A percentile compares a stretch with the other conserved stretches of the same genome.
Evolutionary conservation across 2,329 filamentous ascomycete genomes (phyloP).

Genomic region (Penicillium nordicum): DNA sequence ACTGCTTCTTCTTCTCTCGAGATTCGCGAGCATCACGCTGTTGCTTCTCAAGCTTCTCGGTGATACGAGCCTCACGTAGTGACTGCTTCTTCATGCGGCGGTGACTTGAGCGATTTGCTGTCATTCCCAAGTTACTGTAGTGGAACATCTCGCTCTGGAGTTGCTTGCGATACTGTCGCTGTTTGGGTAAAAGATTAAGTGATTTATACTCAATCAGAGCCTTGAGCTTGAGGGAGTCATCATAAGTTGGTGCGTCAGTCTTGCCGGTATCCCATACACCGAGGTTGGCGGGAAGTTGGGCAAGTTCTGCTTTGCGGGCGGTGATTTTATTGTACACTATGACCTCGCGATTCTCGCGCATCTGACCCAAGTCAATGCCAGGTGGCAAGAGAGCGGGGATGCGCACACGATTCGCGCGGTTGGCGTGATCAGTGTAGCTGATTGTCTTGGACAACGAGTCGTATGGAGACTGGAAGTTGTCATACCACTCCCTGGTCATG

Average conservation of each 20-base stretch:
- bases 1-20: constrained; percentile 96
- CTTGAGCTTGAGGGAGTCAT: constrained; percentile 81
- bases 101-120: constrained; percentile 85
- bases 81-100: constrained; percentile 97
- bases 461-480: constrained; percentile 73
- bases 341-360: constrained; percentile 81
- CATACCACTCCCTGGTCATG: constrained; percentile 53
- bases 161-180: constrained; percentile 78
- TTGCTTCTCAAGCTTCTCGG: constrained; percentile 98
- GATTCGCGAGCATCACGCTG: constrained; percentile 94
- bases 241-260: constrained; percentile 65
- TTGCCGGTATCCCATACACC: constrained; percentile 77
- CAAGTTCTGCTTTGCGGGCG: constrained; percentile 78
- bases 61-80: constrained; percentile 89
- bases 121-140: constrained; percentile 95
- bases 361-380: constrained; percentile 80
- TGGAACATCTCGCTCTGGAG: constrained; percentile 90
- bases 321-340: constrained; percentile 88
- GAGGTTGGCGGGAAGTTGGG: constrained; percentile 77
- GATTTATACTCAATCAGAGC: constrained; percentile 95
- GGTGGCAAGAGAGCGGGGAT: constrained; percentile 86
- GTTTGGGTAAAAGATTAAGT: constrained; percentile 80
- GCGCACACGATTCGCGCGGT: constrained; percentile 71
- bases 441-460: constrained; percentile 48
- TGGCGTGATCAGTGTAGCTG: constrained; percentile 12